Base-by-base conservation (phyloP, 495 filamentous ascomycete species). In the Podospora fimiseda region DNA sequence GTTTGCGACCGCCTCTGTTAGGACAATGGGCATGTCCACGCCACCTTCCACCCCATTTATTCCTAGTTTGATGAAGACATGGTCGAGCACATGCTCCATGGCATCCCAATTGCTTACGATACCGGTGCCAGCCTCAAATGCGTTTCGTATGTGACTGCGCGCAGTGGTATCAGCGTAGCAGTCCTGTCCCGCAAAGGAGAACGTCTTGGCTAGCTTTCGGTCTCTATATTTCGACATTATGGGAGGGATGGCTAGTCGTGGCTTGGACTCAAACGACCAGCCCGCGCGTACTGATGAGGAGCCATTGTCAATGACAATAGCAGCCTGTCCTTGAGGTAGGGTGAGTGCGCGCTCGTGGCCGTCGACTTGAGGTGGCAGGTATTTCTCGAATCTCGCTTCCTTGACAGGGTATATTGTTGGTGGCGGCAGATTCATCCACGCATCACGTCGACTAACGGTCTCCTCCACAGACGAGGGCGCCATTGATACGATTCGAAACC, bases 221-320 rank as follows among this genome's bases (percentile, higher is more conserved):
- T 98, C 93, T 51, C 90, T 81, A 67, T 95, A 98, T 61, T 90
- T 85, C 50, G 93, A 85, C 81, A 92, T 91, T 57, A 95, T 87
- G 20, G 93, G 90, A 18, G 90, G 89, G 40, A 94, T 75, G 41
- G 81, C 75, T 24, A 97, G 74, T 50, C 90, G 81, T 1, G 94
- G 94, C 9, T 70, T 73, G 48, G 80, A 66, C 66, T 96, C 92
- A 64, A 92, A 93, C 21, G 90, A 93, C 90, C 90, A 98, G 36
- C 93, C 93, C 44, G 94, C 90, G 67, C 93, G 88, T 51, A 95
- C 83, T 27, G 82, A 77, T 45, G 86, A 93, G 14, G 93, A 90
- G 51, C 93, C 93, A 87, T 97, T 98, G 74, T 98, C 93, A 60
- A 98, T 98, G 53, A 98, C 88, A 59, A 98, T 96, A 33, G 91